Conservation (phyloP, 352 stramenopile species). For the Globisporangium cederbergense region DNA sequence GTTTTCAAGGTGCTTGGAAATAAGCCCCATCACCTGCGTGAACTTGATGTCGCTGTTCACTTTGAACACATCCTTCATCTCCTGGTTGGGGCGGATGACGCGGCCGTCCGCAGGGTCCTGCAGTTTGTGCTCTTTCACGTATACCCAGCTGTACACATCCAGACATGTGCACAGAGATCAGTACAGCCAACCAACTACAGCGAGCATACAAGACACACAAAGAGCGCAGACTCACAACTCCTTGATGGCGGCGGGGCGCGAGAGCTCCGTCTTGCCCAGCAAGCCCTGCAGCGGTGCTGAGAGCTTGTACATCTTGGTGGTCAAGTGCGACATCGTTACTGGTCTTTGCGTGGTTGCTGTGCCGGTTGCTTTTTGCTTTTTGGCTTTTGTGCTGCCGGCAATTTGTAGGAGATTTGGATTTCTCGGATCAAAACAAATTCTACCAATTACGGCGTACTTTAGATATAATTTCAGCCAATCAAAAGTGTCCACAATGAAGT, state of each 20-base stretch:
- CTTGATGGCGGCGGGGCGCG: conserved; percentile 62
- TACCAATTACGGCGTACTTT: too few species aligned
- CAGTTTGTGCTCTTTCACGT: conserved; percentile 75
- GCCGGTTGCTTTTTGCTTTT: background rate
- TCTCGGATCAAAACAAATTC: background rate
- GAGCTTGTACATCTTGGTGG: conserved; percentile 55
- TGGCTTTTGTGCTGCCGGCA: background rate
- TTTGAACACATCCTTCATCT: conserved; percentile 65
- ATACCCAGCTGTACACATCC: conserved; percentile 45
- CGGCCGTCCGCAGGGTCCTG: conserved; percentile 68
- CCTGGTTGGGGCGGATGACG: conserved; percentile 62
- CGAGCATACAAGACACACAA: background rate
- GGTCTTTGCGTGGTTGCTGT: background rate
- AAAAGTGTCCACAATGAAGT: background rate
- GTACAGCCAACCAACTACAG: background rate
- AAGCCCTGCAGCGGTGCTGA: conserved; percentile 54
- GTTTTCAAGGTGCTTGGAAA: conserved; percentile 72
- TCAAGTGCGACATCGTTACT: conserved; percentile 17
- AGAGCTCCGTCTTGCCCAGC: conserved; percentile 67
- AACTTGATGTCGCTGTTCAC: conserved; percentile 65
- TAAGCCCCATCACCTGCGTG: conserved; percentile 64
- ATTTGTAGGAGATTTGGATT: background rate
- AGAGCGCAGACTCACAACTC: conserved; percentile 55
- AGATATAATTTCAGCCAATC: conserved; percentile 4
- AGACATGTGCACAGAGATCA: conserved; percentile 8